phyloP scores from a whole-genome alignment of 805 yeast genomes.

The Kuraishia molischiana region DNA sequence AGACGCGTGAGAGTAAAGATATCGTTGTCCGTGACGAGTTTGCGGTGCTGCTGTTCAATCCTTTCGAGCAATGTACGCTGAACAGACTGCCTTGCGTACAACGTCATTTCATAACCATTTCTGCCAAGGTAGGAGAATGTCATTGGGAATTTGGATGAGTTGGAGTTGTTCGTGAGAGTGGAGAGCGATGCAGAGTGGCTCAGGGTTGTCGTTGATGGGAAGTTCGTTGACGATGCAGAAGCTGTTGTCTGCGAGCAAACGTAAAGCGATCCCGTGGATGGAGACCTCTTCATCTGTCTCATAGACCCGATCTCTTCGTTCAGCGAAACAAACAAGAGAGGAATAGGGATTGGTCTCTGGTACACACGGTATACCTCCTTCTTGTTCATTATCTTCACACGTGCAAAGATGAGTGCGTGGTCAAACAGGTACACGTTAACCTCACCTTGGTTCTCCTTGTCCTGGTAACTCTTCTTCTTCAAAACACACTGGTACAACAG shows the following conservation, averaged over 20 bases:
- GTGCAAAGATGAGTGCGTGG: conserved; percentile 76
- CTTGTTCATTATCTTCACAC: conserved; percentile 78
- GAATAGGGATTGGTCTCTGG: conserved; percentile 80
- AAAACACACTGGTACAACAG: conserved; percentile 72
- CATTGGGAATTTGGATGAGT: conserved; percentile 29
- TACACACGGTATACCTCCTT: conserved; percentile 87
- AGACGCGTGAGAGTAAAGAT: conserved; percentile 71
- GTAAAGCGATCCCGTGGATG: conserved; percentile 19
- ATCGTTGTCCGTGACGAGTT: conserved; percentile 61
- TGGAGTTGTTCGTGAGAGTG: neutral
- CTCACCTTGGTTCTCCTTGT: conserved; percentile 63
- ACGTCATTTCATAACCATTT: conserved; percentile 42
- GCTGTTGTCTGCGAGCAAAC: conserved; percentile 2
- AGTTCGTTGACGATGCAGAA: conserved; percentile 8
- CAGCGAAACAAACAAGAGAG: conserved; percentile 62
- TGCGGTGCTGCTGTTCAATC: conserved; percentile 69
- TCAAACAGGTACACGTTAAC: conserved; percentile 84
- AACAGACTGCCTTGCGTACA: conserved; percentile 44
- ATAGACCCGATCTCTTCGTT: conserved; percentile 71
- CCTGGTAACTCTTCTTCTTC: conserved; percentile 60
- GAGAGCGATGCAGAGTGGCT: neutral
- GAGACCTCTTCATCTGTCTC: conserved; percentile 29
- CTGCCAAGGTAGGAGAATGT: conserved; percentile 45
- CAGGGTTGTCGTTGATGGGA: neutral
- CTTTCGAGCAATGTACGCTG: conserved; percentile 77